Evolutionary conservation across 2,329 filamentous ascomycete species (phyloP), one percentile per base, ranked within the genome.

Genomic region (Aspergillus sclerotialis): DNA sequence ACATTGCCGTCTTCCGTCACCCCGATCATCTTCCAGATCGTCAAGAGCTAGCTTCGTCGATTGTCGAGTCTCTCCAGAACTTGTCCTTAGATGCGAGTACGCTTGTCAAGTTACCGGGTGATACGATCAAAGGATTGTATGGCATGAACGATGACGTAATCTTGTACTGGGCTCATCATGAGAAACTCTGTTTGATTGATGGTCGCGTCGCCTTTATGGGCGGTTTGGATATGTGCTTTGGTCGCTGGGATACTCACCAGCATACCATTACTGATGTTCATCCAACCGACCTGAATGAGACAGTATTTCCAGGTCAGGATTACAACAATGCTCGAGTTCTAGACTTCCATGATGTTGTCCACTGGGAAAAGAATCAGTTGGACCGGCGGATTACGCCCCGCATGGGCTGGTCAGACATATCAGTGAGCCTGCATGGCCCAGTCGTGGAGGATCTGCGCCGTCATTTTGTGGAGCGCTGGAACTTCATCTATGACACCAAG

Each of bases 381-480:
- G 83, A 93, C 50, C 76, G 89, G 32, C 81, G 79, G 8, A 77
- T 79, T 52, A 84, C 72, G 60, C 86, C 84, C 2, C 76, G 89
- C 39, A 94, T 94, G 87, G 88, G 88, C 13, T 94, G 89, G 89
- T 86, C 84, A 10, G 89, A 94, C 60, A 76, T 94, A 38, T 80
- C 83, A 8, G 69, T 95, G 36, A 87, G 79, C 47, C 59, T 94
- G 37, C 73, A 72, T 10, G 88, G 88, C 0, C 80, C 80, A 0
- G 82, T 86, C 7, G 80, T 90, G 0, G 70, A 81, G 42, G 87
- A 84, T 56, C 68, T 94, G 19, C 70, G 78, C 19, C 73, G 75
- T 4, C 87, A 94, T 56, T 94, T 95, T 50, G 73, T 79, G 2
- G 82, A 94, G 53, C 71, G 88, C 48, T 95, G 89, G 87, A 94